Evolutionary conservation across 768 basidiomycete species (phyloP).

Genomic region (Tricholoma furcatifolium): DNA sequence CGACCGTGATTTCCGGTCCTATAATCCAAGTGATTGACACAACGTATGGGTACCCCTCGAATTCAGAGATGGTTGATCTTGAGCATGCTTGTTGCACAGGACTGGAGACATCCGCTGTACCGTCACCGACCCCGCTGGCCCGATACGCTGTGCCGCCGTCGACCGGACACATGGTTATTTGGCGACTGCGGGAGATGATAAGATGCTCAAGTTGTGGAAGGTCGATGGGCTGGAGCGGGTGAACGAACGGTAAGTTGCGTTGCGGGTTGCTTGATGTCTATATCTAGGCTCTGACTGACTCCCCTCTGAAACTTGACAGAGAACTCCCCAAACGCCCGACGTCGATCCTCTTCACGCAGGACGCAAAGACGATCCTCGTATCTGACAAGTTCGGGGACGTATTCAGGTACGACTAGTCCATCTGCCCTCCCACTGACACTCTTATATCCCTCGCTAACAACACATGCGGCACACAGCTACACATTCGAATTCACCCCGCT

Average conservation of each 20-base stretch:
- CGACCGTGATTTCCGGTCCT: conserved; percentile 54
- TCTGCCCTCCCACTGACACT: too few species aligned
- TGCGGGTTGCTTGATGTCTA: too few species aligned
- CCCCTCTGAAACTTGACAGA: conserved; percentile 34
- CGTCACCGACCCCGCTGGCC: conserved; percentile 48
- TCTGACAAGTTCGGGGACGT: conserved; percentile 97
- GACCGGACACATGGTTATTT: conserved; percentile 46
- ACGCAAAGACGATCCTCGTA: conserved; percentile 67
- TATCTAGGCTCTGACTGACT: background rate
- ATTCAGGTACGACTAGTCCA: conserved; percentile 74
- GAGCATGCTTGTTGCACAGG: too few species aligned
- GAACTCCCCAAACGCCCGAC: conserved; percentile 86
- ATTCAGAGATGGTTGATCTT: conserved; percentile 7
- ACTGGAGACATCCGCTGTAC: conserved; percentile 52
- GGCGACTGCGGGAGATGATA: conserved; percentile 76
- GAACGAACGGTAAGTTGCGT: conserved; percentile 55
- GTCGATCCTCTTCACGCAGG: conserved; percentile 56
- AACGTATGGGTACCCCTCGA: conserved; percentile 43
- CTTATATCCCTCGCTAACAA: too few species aligned
- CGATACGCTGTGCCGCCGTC: conserved; percentile 58
- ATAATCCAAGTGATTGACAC: conserved; percentile 61
- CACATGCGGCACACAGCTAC: too few species aligned
- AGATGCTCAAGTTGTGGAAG: conserved; percentile 74
- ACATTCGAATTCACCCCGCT: conserved; percentile 44
- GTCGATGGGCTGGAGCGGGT: conserved; percentile 53